Evolutionary conservation across 78 protist genomes (phyloP).

Genomic region (Dictyostelium intermedium): DNA sequence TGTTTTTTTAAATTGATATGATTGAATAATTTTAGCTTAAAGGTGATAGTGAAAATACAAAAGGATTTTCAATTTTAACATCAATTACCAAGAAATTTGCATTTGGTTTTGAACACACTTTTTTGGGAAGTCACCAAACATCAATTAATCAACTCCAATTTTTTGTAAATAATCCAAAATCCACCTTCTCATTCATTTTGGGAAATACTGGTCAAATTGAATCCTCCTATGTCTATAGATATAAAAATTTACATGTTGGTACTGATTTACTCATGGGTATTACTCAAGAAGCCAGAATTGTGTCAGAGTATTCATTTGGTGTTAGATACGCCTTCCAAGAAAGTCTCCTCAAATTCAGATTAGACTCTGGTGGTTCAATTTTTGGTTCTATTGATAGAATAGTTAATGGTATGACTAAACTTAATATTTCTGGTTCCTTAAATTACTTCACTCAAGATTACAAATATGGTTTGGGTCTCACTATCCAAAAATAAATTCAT

Average conservation of each 20-base stretch:
- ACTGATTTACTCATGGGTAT: constrained; percentile 4
- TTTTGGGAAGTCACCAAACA: background rate
- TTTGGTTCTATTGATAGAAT: background rate
- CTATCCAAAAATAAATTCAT: background rate
- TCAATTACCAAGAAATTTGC: background rate
- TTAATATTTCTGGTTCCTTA: background rate
- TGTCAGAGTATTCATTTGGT: background rate
- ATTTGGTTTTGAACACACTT: constrained; percentile 13
- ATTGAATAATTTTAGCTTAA: background rate
- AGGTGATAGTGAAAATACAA: background rate
- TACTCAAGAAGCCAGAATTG: background rate
- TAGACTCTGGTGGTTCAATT: background rate
- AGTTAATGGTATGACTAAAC: background rate
- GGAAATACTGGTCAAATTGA: background rate
- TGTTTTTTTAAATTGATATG: too few relatives aligned
- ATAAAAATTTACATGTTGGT: background rate
- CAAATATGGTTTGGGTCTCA: constrained; percentile 9
- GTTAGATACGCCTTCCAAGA: background rate
- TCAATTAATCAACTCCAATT: background rate
- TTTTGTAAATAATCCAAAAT: background rate
- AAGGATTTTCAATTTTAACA: background rate
- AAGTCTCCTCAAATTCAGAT: constrained; percentile 3
- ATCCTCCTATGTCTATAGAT: background rate
- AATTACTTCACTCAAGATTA: constrained; percentile 14
- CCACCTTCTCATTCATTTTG: background rate